A percentile compares a stretch with the other conserved stretches of the same genome.
Conservation (phyloP, 352 stramenopile species). For the Phytophthora pinifolia region DNA sequence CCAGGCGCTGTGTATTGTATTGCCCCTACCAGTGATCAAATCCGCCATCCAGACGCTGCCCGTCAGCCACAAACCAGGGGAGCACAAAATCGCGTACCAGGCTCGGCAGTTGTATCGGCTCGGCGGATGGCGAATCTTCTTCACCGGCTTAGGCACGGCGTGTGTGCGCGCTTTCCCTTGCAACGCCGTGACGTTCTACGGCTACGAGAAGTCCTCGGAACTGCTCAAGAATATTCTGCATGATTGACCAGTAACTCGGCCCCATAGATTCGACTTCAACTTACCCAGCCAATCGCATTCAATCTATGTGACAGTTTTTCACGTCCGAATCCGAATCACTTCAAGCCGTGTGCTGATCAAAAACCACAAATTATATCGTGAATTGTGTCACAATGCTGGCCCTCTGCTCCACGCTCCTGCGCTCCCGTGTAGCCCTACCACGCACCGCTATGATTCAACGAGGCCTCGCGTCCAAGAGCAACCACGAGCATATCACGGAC, state of each 20-base stretch:
- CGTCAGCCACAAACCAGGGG: constrained; percentile 47
- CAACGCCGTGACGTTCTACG: constrained; percentile 87
- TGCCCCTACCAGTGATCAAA: constrained; percentile 63
- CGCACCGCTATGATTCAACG: constrained; percentile 2
- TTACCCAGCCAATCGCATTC: constrained; percentile 17
- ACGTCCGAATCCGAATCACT: constrained; percentile 13
- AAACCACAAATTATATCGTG: too few relatives aligned
- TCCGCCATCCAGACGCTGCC: constrained; percentile 82
- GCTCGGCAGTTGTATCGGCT: constrained; percentile 60
- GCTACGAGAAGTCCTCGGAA: constrained; percentile 78
- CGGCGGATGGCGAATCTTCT: constrained; percentile 72
- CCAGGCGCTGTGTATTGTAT: constrained; percentile 2
- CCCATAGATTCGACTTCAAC: constrained; percentile 27
- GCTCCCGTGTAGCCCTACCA: constrained; percentile 2
- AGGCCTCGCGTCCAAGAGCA: constrained; percentile 30
- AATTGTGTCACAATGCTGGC: constrained; percentile 18
- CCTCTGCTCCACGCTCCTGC: constrained; percentile 12
- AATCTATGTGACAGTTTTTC: constrained; percentile 9
- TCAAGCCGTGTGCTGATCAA: constrained; percentile 21
- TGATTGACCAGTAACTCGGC: constrained; percentile 27
- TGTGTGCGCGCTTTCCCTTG: constrained; percentile 83
- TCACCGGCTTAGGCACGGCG: constrained; percentile 73
- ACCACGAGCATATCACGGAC: constrained; percentile 45
- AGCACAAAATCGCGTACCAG: constrained; percentile 78
- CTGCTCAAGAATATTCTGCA: constrained; percentile 54